These are phyloP conservation scores for Phytophthora pistaciae DNA, from an alignment of 352 stramenopile genomes.

Conservation along the genomic window DNA sequence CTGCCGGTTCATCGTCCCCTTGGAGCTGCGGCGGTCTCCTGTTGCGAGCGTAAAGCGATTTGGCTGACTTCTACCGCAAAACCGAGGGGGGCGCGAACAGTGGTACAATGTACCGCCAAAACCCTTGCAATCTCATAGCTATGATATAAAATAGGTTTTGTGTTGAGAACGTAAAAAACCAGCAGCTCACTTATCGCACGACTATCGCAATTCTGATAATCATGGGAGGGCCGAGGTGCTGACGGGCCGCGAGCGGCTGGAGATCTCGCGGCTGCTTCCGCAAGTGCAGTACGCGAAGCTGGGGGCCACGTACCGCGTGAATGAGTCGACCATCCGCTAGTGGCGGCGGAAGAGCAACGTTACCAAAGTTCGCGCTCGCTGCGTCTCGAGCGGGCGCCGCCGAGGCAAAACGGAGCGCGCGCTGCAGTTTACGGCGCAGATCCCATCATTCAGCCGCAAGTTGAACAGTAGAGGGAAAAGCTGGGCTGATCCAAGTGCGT, in stretches of 20 bases:
- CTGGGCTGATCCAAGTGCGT: slow-evolving; percentile 40
- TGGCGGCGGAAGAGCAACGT: too few species aligned
- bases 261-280: too few species aligned
- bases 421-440: slow-evolving; percentile 14
- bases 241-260: slow-evolving; percentile 51
- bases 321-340: too few species aligned
- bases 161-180: neutral
- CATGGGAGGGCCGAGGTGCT: slow-evolving; percentile 46
- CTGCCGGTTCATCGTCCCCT: slow-evolving; percentile 77
- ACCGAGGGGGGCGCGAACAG: slow-evolving; percentile 10
- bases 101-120: slow-evolving; percentile 22
- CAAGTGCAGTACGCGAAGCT: too few species aligned
- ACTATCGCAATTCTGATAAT: neutral
- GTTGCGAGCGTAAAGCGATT: slow-evolving; percentile 19
- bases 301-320: too few species aligned
- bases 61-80: slow-evolving; percentile 4
- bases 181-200: neutral
- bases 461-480: slow-evolving; percentile 1
- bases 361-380: slow-evolving; percentile 41
- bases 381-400: slow-evolving; percentile 42
- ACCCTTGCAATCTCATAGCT: neutral
- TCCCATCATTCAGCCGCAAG: too few species aligned
- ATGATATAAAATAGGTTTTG: neutral
- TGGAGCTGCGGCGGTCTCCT: neutral
- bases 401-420: slow-evolving; percentile 50